These are phyloP conservation scores for Cupressus sempervirens DNA, from an alignment of 75 land plant species.

Conservation along the genomic window DNA sequence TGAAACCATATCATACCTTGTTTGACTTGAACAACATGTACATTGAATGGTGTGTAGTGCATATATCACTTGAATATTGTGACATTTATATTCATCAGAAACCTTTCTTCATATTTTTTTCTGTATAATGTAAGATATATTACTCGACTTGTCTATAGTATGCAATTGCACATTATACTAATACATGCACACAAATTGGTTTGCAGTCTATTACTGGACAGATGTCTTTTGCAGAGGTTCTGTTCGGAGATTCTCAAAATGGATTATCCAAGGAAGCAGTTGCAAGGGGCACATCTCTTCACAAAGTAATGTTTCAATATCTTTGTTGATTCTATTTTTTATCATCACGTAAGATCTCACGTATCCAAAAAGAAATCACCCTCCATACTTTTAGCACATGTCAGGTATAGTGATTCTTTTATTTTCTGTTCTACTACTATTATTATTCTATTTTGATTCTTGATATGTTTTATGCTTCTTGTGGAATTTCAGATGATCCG, in stretches of 20 bases:
- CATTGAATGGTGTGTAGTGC: background rate
- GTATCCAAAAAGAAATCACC: background rate
- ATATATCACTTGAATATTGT: background rate
- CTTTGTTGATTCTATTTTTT: background rate
- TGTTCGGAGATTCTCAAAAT: slow-evolving; percentile 34
- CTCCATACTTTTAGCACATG: background rate
- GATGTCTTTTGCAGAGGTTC: slow-evolving; percentile 73
- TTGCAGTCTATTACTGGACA: slow-evolving; percentile 89
- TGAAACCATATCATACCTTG: background rate
- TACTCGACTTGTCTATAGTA: background rate
- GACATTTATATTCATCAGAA: background rate
- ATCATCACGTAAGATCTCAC: background rate
- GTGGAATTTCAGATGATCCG: slow-evolving; percentile 69
- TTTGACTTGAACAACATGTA: background rate
- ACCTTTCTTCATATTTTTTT: background rate
- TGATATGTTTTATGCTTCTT: slow-evolving; percentile 1
- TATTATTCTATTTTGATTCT: background rate
- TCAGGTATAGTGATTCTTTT: background rate
- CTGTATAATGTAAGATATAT: background rate
- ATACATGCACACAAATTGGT: background rate
- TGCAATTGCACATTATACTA: background rate
- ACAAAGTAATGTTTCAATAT: slow-evolving; percentile 44
- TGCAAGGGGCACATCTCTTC: slow-evolving; percentile 41
- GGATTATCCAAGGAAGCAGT: slow-evolving; percentile 13
- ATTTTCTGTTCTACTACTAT: background rate